Percentiles rank a stretch among this genome's conserved stretches.
Evolutionary conservation across 1,139 yeast genomes (phyloP).

Genomic region (Debaryomyces singareniensis): DNA sequence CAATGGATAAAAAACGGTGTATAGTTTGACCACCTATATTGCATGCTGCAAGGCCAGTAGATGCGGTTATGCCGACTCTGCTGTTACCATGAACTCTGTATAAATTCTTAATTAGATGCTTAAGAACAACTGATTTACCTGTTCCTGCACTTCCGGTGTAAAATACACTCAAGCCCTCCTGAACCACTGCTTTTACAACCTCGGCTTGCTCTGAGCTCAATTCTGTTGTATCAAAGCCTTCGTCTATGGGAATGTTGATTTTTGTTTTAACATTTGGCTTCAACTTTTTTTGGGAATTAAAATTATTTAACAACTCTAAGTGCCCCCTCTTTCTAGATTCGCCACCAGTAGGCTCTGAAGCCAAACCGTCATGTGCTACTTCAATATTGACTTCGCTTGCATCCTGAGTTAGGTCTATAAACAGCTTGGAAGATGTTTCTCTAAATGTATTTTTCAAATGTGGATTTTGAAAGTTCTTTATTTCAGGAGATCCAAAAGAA

Average conservation of each 20-base stretch:
- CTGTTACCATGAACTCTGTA: slow-evolving; percentile 33
- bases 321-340: slow-evolving; percentile 1
- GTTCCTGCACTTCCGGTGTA: slow-evolving; percentile 85
- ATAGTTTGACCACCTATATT: slow-evolving; percentile 81
- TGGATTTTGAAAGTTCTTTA: slow-evolving; percentile 21
- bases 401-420: slow-evolving; percentile 9
- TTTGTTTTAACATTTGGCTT: neutral
- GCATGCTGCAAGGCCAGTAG: slow-evolving; percentile 88
- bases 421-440: slow-evolving; percentile 1
- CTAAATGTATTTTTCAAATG: slow-evolving; percentile 10
- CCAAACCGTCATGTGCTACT: slow-evolving; percentile 2
- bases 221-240: slow-evolving; percentile 1
- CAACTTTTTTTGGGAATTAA: neutral
- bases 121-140: slow-evolving; percentile 72
- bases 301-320: slow-evolving; percentile 5
- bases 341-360: slow-evolving; percentile 2
- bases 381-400: slow-evolving; percentile 3
- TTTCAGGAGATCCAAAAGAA: slow-evolving; percentile 26
- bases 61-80: slow-evolving; percentile 76
- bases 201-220: slow-evolving; percentile 58
- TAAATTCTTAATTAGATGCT: slow-evolving; percentile 45
- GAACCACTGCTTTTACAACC: slow-evolving; percentile 61
- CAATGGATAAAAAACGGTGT: slow-evolving; percentile 74
- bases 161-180: slow-evolving; percentile 49
- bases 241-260: neutral